phyloP scores from a whole-genome alignment of 2,329 filamentous ascomycete species.

The Domatiomyces catenatus region DNA sequence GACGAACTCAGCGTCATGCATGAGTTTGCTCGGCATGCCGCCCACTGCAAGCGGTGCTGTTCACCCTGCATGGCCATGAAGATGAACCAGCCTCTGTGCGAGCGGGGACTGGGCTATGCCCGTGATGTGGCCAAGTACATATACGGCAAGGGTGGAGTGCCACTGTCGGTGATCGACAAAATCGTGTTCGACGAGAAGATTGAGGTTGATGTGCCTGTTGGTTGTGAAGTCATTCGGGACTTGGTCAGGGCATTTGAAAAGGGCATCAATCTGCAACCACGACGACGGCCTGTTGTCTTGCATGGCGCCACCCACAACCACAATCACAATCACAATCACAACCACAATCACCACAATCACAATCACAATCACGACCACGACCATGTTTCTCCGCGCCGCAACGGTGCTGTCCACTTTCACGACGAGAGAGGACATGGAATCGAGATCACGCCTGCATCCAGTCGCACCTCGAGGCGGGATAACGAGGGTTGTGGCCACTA shows the following conservation, averaged over 20 bases:
- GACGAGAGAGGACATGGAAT: neutral
- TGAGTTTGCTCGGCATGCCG: conserved; percentile 22
- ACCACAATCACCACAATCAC: no score
- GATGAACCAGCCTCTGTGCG: conserved; percentile 21
- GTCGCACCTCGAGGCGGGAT: conserved; percentile 3
- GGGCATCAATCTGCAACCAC: conserved; percentile 20
- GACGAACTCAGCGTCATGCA: conserved; percentile 25
- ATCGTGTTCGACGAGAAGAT: conserved; percentile 19
- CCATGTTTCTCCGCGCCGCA: neutral
- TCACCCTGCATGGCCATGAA: conserved; percentile 19
- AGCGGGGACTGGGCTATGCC: conserved; percentile 21
- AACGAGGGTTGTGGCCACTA: conserved; percentile 4
- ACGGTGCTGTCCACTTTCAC: neutral
- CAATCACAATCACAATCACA: no score
- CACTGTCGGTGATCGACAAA: conserved; percentile 30
- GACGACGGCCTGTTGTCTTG: neutral
- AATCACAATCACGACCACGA: no score
- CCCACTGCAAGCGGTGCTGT: conserved; percentile 21
- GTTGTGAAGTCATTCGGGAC: conserved; percentile 22
- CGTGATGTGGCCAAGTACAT: conserved; percentile 23
- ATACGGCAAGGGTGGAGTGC: conserved; percentile 22
- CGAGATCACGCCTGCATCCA: conserved; percentile 8
- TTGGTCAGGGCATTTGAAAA: conserved; percentile 30
- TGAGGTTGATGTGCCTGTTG: conserved; percentile 28
- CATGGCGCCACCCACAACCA: neutral